Conservation (phyloP, 176 grass and related monocot species). For the Musa beccarii region DNA sequence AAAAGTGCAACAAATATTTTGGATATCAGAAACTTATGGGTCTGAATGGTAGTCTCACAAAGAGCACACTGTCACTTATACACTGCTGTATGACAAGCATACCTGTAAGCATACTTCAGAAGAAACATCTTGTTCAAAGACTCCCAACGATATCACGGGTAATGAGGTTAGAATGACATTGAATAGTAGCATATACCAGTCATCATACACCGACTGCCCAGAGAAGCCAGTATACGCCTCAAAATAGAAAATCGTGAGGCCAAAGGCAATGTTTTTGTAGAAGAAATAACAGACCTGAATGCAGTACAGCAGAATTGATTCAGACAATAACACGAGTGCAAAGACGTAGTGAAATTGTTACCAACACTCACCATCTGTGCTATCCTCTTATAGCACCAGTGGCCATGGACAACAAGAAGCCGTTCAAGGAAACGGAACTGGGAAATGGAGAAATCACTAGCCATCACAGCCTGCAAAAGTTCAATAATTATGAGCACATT, state of each 20-base stretch:
- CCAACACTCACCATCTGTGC: slow-evolving; percentile 68
- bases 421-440: slow-evolving; percentile 95
- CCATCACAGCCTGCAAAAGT: slow-evolving; percentile 86
- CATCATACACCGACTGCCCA: slow-evolving; percentile 95
- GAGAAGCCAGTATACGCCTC: slow-evolving; percentile 93
- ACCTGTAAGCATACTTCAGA: slow-evolving; percentile 98
- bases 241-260: slow-evolving; percentile 98
- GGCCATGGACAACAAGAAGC: slow-evolving; percentile 91
- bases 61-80: background rate
- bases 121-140: slow-evolving; percentile 98
- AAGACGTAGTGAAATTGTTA: slow-evolving; percentile 1
- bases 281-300: slow-evolving; percentile 98
- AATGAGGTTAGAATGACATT: slow-evolving; percentile 94
- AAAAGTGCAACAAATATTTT: too few relatives aligned
- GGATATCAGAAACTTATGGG: too few relatives aligned
- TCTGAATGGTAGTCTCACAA: too few relatives aligned
- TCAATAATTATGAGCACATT: background rate
- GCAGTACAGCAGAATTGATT: slow-evolving; percentile 16
- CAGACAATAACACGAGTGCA: background rate
- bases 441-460: slow-evolving; percentile 96
- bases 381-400: slow-evolving; percentile 98
- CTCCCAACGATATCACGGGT: slow-evolving; percentile 95
- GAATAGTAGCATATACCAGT: slow-evolving; percentile 99
- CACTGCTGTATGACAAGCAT: background rate
- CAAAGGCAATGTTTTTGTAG: slow-evolving; percentile 99